Evolutionary conservation across 2,329 filamentous ascomycete species (phyloP).

Genomic region (Paraphoma chrysanthemicola): DNA sequence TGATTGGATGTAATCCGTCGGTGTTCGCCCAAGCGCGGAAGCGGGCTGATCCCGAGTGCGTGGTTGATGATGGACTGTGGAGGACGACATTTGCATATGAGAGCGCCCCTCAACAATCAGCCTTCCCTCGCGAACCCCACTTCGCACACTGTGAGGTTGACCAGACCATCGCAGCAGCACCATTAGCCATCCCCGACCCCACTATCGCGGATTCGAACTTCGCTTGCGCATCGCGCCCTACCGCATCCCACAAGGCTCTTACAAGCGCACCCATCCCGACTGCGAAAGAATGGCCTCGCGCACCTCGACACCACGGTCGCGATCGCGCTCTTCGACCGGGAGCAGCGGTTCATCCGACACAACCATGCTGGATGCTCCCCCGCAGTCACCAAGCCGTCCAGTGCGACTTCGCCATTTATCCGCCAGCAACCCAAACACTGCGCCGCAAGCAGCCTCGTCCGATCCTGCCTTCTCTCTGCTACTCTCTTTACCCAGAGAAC

Average conservation of each 20-base stretch:
- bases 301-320: constrained; percentile 35
- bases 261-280: neutral
- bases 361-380: constrained; percentile 43
- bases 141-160: neutral
- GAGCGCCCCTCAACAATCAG: neutral
- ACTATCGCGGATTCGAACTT: neutral
- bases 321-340: constrained; percentile 37
- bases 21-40: neutral
- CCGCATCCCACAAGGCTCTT: constrained; percentile 12
- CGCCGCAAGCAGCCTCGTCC: constrained; percentile 7
- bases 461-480: constrained; percentile 41
- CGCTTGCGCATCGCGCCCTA: constrained; percentile 7
- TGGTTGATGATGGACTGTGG: neutral
- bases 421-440: constrained; percentile 17
- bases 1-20: neutral
- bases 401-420: constrained; percentile 35
- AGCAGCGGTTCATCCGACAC: constrained; percentile 41
- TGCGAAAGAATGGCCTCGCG: constrained; percentile 35
- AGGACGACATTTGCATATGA: neutral
- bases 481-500: constrained; percentile 45
- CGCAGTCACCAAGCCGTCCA: constrained; percentile 30
- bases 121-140: neutral
- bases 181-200: neutral
- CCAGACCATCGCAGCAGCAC: neutral
- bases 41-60: constrained; percentile 1